A percentile compares a stretch with the other conserved stretches of the same genome.
These are phyloP conservation scores for Cyathus striatus DNA, from an alignment of 768 basidiomycete genomes.

Conservation along the genomic window DNA sequence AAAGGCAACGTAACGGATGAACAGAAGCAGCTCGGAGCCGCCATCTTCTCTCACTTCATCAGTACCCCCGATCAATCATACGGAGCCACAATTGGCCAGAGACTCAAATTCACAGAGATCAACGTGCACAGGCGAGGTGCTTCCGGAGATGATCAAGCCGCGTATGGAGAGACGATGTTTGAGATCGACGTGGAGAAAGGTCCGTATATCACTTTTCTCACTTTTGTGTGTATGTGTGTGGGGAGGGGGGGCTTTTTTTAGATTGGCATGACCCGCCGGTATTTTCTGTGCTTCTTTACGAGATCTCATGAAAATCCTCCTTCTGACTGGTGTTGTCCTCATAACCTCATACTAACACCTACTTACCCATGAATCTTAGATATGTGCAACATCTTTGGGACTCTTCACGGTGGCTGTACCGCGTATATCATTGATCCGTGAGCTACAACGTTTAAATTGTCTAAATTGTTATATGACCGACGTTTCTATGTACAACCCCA, in stretches of 20 bases:
- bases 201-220: too few species aligned
- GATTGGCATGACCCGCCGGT: neutral
- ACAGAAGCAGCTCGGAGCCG: conserved; percentile 26
- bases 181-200: conserved; percentile 35
- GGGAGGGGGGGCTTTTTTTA: neutral
- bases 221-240: neutral
- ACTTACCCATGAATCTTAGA: conserved; percentile 27
- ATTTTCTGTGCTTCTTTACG: too few species aligned
- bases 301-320: too few species aligned
- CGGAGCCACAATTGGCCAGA: conserved; percentile 30
- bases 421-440: conserved; percentile 53
- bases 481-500: too few species aligned
- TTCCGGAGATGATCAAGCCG: conserved; percentile 4
- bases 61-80: conserved; percentile 28
- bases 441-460: conserved; percentile 7
- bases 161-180: conserved; percentile 27
- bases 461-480: too few species aligned
- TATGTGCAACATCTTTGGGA: conserved; percentile 47
- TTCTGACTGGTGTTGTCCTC: too few species aligned
- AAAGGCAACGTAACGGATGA: conserved; percentile 35
- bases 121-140: conserved; percentile 26
- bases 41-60: conserved; percentile 31
- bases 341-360: too few species aligned
- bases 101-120: conserved; percentile 29
- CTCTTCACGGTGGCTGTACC: conserved; percentile 53